phyloP scores from a whole-genome alignment of 2,329 filamentous ascomycete genomes.

The Ophiostoma ulmi region DNA sequence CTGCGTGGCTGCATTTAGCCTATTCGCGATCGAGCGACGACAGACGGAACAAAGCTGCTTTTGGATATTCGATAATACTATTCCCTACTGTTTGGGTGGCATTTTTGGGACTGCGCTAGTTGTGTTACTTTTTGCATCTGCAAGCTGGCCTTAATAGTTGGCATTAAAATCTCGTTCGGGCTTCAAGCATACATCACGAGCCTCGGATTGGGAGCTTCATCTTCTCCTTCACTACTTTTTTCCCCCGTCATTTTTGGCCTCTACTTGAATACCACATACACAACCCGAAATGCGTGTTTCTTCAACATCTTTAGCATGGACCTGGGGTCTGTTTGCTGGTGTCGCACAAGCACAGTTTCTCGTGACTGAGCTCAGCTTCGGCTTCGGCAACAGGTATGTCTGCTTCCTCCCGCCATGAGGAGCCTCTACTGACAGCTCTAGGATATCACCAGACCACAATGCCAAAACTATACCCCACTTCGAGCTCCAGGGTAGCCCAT shows the following conservation, averaged over 20 bases:
- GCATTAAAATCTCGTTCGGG: neutral
- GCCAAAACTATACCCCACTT: slow-evolving; percentile 49
- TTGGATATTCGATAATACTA: neutral
- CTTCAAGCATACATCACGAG: neutral
- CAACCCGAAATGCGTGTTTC: slow-evolving; percentile 25
- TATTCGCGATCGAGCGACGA: slow-evolving; percentile 8
- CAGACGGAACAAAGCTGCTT: slow-evolving; percentile 19
- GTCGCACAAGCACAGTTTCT: slow-evolving; percentile 58
- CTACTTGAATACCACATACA: neutral
- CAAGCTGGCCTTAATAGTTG: slow-evolving; percentile 26
- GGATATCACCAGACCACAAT: slow-evolving; percentile 59
- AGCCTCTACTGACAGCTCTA: slow-evolving; percentile 32
- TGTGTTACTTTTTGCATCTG: slow-evolving; percentile 20
- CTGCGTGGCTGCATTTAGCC: slow-evolving; percentile 20
- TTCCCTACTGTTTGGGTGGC: neutral
- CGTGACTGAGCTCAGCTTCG: slow-evolving; percentile 72
- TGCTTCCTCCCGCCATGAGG: neutral
- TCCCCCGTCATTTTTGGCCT: neutral
- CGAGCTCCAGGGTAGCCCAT: slow-evolving; percentile 49
- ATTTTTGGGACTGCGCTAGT: neutral
- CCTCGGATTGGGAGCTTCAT: neutral
- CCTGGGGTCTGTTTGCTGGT: slow-evolving; percentile 30
- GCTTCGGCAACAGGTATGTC: slow-evolving; percentile 40
- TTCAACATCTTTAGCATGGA: slow-evolving; percentile 25
- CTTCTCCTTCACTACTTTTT: neutral